These are phyloP conservation scores for Suillus spraguei DNA, from an alignment of 768 basidiomycete species.

Conservation along the genomic window DNA sequence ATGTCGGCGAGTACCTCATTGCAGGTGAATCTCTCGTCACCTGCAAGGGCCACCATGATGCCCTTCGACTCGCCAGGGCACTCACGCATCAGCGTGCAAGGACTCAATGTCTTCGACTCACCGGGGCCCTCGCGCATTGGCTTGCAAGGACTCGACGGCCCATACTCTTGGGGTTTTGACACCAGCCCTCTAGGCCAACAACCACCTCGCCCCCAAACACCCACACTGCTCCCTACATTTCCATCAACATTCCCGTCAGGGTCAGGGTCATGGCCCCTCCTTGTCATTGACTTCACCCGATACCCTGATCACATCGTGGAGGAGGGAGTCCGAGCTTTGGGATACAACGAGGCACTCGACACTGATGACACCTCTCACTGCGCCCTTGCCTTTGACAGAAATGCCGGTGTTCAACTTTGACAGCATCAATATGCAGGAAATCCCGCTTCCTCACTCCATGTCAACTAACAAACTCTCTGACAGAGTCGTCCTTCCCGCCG, in stretches of 20 bases:
- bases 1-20: too few relatives aligned
- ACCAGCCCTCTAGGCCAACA: neutral
- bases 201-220: neutral
- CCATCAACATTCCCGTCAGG: neutral
- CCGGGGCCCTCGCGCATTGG: too few relatives aligned
- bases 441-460: neutral
- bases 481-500: too few relatives aligned
- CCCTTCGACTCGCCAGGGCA: neutral
- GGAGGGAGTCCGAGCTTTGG: neutral
- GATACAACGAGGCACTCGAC: neutral
- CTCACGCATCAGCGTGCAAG: neutral
- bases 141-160: neutral
- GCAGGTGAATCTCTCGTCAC: too few relatives aligned
- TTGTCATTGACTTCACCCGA: neutral
- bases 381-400: neutral
- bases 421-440: neutral
- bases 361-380: too few relatives aligned
- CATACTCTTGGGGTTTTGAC: neutral
- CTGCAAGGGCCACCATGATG: neutral
- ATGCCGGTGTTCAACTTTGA: neutral
- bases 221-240: neutral
- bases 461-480: neutral
- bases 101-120: neutral
- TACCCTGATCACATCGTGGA: neutral
- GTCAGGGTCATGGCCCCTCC: neutral